Evolutionary conservation across 129 eudicot species (phyloP).

Genomic region (Centrapalus pauciflorus): DNA sequence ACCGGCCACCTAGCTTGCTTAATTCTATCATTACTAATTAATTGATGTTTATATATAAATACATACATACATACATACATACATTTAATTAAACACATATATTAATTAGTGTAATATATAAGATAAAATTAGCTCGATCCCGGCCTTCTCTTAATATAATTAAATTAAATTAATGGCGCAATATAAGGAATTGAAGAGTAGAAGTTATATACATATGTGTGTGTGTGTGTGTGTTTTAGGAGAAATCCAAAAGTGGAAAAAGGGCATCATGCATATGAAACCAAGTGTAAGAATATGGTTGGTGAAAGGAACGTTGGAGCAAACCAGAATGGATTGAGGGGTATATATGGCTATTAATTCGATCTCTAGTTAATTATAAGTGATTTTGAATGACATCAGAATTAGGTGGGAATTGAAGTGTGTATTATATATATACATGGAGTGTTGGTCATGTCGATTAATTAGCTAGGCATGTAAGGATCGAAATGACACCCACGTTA

Average conservation of each 20-base stretch:
- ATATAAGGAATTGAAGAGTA: too few relatives aligned
- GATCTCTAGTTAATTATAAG: neutral
- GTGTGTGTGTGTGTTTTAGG: slow-evolving; percentile 9
- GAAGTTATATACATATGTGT: neutral
- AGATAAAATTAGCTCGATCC: too few relatives aligned
- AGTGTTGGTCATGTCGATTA: slow-evolving; percentile 17
- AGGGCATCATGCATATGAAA: slow-evolving; percentile 10
- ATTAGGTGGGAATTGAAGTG: slow-evolving; percentile 21
- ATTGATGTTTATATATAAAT: neutral
- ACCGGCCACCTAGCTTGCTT: neutral
- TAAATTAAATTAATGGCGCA: too few relatives aligned
- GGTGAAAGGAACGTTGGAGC: slow-evolving; percentile 31
- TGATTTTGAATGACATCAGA: too few relatives aligned
- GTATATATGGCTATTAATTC: neutral
- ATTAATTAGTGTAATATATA: too few relatives aligned
- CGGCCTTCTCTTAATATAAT: too few relatives aligned
- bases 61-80: neutral
- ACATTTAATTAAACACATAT: too few relatives aligned
- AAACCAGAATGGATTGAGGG: slow-evolving; percentile 26
- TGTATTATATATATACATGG: neutral
- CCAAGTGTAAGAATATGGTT: slow-evolving; percentile 24
- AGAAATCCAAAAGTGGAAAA: slow-evolving; percentile 25
- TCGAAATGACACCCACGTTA: slow-evolving; percentile 31
- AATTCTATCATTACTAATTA: neutral
- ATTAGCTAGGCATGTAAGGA: too few relatives aligned